Conservation (phyloP, 164 flowering plant genomes). For the Tetracentron sinense region DNA sequence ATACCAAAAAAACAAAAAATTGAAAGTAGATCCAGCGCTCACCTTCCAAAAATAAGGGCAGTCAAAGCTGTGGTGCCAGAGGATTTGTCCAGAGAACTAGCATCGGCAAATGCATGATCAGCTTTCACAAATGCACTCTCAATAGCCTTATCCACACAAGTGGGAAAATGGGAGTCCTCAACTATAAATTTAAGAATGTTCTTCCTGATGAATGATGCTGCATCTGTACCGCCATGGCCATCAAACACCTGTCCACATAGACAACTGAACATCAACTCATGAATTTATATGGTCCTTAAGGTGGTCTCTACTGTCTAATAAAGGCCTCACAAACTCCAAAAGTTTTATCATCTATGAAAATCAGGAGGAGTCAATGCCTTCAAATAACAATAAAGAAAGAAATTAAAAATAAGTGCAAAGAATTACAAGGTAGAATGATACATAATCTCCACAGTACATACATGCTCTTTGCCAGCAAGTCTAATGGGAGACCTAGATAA, state of each 20-base stretch:
- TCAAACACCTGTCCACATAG: conserved; percentile 72
- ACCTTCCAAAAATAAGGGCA: conserved; percentile 76
- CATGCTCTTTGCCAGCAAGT: no score
- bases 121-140: conserved; percentile 70
- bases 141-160: conserved; percentile 60
- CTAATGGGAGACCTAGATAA: no score
- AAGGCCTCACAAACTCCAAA: no score
- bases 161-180: conserved; percentile 67
- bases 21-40: conserved; percentile 12
- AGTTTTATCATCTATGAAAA: no score
- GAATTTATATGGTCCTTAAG: no score
- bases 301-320: no score
- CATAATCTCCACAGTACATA: no score
- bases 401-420: no score
- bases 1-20: no score
- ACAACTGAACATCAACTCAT: conserved; percentile 11
- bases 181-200: conserved; percentile 73
- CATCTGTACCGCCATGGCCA: conserved; percentile 95
- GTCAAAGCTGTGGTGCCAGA: conserved; percentile 96
- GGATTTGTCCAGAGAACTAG: conserved; percentile 61
- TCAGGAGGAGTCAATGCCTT: no score
- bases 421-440: no score
- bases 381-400: no score
- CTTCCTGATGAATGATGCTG: conserved; percentile 58
- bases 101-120: conserved; percentile 87